A percentile compares a stretch with the other conserved stretches of the same genome.
These are phyloP conservation scores for Porphyridium purpureum DNA, from an alignment of 23 red algal genomes.

Conservation along the genomic window DNA sequence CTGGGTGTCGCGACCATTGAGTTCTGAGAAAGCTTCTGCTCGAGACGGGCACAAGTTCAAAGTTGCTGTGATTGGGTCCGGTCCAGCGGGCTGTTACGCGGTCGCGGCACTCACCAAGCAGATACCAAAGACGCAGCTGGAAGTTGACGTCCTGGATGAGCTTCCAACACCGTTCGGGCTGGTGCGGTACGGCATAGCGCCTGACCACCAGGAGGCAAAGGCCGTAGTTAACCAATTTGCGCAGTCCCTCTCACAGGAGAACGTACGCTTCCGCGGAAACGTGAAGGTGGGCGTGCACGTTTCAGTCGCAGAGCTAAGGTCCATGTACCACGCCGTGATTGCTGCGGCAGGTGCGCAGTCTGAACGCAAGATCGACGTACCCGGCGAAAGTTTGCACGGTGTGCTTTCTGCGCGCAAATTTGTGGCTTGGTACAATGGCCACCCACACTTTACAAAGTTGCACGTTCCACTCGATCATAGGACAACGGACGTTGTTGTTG, in stretches of 20 bases:
- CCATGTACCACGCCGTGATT: slow-evolving; percentile 23
- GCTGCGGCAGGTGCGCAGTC: slow-evolving; percentile 11
- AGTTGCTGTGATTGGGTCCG: slow-evolving; percentile 57
- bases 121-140: slow-evolving; percentile 4
- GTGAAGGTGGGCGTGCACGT: slow-evolving; percentile 18
- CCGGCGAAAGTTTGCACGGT: not conserved
- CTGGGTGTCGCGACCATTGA: no score
- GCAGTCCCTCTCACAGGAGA: not conserved
- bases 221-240: slow-evolving; percentile 35
- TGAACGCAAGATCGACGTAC: slow-evolving; percentile 8
- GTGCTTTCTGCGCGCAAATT: slow-evolving; percentile 64
- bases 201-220: slow-evolving; percentile 69
- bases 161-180: slow-evolving; percentile 82
- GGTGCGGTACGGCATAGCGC: slow-evolving; percentile 80
- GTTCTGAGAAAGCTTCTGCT: no score
- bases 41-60: no score
- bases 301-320: slow-evolving; percentile 5
- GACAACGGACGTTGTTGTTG: slow-evolving; percentile 23
- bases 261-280: slow-evolving; percentile 57
- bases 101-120: slow-evolving; percentile 23
- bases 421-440: slow-evolving; percentile 71
- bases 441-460: slow-evolving; percentile 23
- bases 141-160: slow-evolving; percentile 45
- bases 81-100: slow-evolving; percentile 69
- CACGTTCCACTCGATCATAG: not conserved